Base-by-base conservation (phyloP, 441 rosid species). In the Bocquillonia castaneifolia region DNA sequence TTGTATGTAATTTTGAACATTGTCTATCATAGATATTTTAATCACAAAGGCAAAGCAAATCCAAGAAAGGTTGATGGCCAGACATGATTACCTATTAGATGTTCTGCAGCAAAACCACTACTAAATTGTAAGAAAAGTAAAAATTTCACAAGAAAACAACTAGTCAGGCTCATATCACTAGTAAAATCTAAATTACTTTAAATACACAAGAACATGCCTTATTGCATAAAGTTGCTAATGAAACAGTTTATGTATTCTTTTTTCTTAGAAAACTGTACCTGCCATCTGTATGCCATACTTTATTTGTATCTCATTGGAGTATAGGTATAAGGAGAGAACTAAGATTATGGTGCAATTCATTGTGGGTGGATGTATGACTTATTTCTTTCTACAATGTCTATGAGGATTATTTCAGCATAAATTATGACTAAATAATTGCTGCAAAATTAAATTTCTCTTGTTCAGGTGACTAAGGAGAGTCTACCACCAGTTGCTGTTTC, bases 381-480 rank as follows among this genome's bases (percentile, higher is more conserved):
- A 28, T 67, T 58, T 53, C 25, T 26, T 32, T 59, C 12, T 52
- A 20, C 31, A 40, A n/a, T 36, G 39, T 23, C 14, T 15, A 32
- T 9, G 10, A 2, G 42, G 60, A 53, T 55, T 29, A 34, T 9
- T 59, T 67, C 15, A 36, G 36, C 31, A 6, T 29, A 54, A 15
- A 9, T 15, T 54, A 25, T 44, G 54, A 55, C n/a, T 34, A 63
- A 71, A 52, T 59, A 28, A 17, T 71, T 64, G 13, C 18, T 54
- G 32, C 28, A 56, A 64, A 67, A 63, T 63, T 17, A 20, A 50
- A 29, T 75, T 64, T 76, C 58, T 69, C 18, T 71, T 59, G 42
- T 64, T 67, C 75, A 80, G 83, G 79, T 59, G 58, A 61, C 64
- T 31, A 59, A 73, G 68, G 74, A 57, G 60, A 71, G 56, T 52